phyloP scores from a whole-genome alignment of 345 rosid species.

The Murraya koenigii region DNA sequence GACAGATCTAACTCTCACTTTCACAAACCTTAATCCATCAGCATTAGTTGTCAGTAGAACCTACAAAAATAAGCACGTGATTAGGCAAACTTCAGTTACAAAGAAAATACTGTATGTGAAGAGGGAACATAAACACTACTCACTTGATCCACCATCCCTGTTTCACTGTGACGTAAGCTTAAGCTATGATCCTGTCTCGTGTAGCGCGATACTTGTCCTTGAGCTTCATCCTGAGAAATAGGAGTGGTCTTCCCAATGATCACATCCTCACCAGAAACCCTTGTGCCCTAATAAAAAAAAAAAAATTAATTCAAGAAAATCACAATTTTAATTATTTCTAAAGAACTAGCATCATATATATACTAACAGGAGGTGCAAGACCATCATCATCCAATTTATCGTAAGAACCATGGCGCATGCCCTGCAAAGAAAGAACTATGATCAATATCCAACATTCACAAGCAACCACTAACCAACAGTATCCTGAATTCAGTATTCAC shows the following conservation, averaged over 20 bases:
- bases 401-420: slow-evolving; percentile 98
- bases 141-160: slow-evolving; percentile 98
- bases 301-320: slow-evolving; percentile 3
- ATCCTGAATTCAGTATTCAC: slow-evolving; percentile 34
- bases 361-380: slow-evolving; percentile 94
- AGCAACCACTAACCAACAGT: not conserved
- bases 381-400: slow-evolving; percentile 98
- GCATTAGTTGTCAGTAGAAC: slow-evolving; percentile 97
- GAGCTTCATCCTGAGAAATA: slow-evolving; percentile 85
- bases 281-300: slow-evolving; percentile 61
- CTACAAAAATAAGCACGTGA: slow-evolving; percentile 28
- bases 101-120: not conserved
- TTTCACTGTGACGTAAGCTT: slow-evolving; percentile 94
- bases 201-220: slow-evolving; percentile 78
- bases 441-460: slow-evolving; percentile 13
- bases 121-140: slow-evolving; percentile 12
- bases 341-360: not conserved
- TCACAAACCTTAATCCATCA: slow-evolving; percentile 95
- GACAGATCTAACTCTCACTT: slow-evolving; percentile 95
- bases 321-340: not conserved
- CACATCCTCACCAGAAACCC: slow-evolving; percentile 97
- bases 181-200: slow-evolving; percentile 93
- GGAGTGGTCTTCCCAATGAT: slow-evolving; percentile 97
- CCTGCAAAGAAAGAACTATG: slow-evolving; percentile 44
- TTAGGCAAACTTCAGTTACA: not conserved